Conservation (phyloP, 148 eudicot genomes). For the Fallopia convolvulus region DNA sequence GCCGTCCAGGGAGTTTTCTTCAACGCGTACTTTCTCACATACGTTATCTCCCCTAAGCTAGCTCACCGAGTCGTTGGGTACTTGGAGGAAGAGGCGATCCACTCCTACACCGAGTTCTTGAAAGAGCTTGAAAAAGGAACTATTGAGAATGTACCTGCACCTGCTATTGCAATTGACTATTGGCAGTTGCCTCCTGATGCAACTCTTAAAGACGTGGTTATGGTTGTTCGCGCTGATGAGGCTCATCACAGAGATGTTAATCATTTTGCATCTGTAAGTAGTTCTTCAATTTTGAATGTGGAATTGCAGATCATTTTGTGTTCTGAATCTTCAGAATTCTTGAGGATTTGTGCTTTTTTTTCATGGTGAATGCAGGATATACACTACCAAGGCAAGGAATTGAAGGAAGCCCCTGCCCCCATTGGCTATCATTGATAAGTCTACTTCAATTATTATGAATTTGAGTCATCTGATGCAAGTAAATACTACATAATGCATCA, state of each 20-base stretch:
- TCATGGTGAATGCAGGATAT: slow-evolving; percentile 49
- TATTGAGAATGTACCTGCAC: slow-evolving; percentile 69
- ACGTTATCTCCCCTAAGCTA: slow-evolving; percentile 59
- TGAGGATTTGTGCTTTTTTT: neutral
- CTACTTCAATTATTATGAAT: neutral
- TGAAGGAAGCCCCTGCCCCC: slow-evolving; percentile 72
- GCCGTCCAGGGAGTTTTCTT: slow-evolving; percentile 84
- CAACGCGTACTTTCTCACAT: slow-evolving; percentile 75
- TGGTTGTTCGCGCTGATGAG: slow-evolving; percentile 86
- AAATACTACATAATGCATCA: neutral
- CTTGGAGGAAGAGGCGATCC: slow-evolving; percentile 84
- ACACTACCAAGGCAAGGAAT: slow-evolving; percentile 65
- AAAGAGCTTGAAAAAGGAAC: slow-evolving; percentile 68
- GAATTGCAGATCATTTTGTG: neutral
- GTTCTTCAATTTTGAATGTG: neutral
- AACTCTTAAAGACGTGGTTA: slow-evolving; percentile 71
- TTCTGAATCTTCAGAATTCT: neutral
- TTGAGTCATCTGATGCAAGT: neutral
- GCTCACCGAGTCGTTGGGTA: slow-evolving; percentile 82
- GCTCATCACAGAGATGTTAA: slow-evolving; percentile 95
- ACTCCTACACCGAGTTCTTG: slow-evolving; percentile 79
- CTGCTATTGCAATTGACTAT: slow-evolving; percentile 81
- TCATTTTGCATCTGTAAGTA: slow-evolving; percentile 76
- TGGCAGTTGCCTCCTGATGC: slow-evolving; percentile 61
- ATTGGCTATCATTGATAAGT: slow-evolving; percentile 64